These are phyloP conservation scores for Eucalyptus polyanthemos DNA, from an alignment of 345 rosid genomes.

Conservation along the genomic window DNA sequence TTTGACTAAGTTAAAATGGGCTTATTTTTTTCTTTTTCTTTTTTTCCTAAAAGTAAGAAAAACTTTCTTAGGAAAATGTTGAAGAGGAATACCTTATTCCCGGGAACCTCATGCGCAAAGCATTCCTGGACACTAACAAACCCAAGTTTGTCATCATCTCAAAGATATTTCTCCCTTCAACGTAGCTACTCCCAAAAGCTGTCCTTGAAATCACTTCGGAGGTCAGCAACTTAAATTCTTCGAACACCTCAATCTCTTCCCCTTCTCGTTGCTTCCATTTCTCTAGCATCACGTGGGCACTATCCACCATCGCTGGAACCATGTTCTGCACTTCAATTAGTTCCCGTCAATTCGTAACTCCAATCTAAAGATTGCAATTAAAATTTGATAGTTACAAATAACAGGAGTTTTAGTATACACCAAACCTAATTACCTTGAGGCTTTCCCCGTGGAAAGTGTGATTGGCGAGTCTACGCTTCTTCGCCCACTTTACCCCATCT, in stretches of 20 bases:
- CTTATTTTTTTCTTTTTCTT: background rate
- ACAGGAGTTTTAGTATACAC: background rate
- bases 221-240: slow-evolving; percentile 20
- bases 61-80: background rate
- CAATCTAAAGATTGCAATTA: background rate
- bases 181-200: slow-evolving; percentile 27
- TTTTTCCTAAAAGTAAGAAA: background rate
- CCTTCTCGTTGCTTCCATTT: slow-evolving; percentile 16
- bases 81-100: background rate
- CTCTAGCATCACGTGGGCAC: slow-evolving; percentile 17
- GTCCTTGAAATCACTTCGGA: slow-evolving; percentile 27
- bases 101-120: background rate
- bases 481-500: slow-evolving; percentile 15
- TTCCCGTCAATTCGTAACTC: background rate
- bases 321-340: background rate
- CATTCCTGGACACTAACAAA: background rate
- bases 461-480: slow-evolving; percentile 17
- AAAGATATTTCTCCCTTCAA: slow-evolving; percentile 20
- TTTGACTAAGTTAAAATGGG: background rate
- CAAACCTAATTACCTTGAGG: slow-evolving; percentile 6
- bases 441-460: background rate
- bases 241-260: slow-evolving; percentile 15
- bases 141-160: slow-evolving; percentile 2
- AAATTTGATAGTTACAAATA: background rate
- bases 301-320: slow-evolving; percentile 14